phyloP scores from a whole-genome alignment of 495 filamentous ascomycete species.

The Pyrenula massariospora region DNA sequence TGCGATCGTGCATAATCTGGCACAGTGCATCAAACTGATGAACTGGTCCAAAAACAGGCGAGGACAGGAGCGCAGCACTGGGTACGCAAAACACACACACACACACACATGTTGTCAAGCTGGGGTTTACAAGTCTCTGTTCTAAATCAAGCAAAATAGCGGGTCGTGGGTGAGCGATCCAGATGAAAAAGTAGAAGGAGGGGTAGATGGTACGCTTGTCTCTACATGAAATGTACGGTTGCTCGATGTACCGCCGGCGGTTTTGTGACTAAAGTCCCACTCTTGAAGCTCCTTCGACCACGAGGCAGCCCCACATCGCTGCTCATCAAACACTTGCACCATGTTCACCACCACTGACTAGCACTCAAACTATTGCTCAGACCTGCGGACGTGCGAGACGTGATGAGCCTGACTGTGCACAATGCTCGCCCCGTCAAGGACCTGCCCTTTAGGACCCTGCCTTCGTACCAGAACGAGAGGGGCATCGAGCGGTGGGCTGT shows the following conservation, averaged over 20 bases:
- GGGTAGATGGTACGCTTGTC: not conserved
- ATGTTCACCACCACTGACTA: not conserved
- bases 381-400: not conserved
- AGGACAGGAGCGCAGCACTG: too few relatives aligned
- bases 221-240: not conserved
- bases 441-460: too few relatives aligned
- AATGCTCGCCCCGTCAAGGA: too few relatives aligned
- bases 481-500: not conserved
- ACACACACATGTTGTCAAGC: too few relatives aligned
- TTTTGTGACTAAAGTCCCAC: not conserved
- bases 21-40: too few relatives aligned
- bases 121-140: too few relatives aligned
- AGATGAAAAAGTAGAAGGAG: too few relatives aligned
- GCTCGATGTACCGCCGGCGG: not conserved
- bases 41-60: too few relatives aligned
- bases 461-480: not conserved
- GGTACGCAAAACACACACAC: too few relatives aligned
- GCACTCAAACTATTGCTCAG: not conserved
- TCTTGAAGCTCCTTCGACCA: not conserved
- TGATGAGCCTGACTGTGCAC: not conserved
- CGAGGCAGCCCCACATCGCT: not conserved
- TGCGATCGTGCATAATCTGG: not conserved
- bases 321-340: not conserved
- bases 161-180: too few relatives aligned
- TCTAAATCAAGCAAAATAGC: too few relatives aligned